Evolutionary conservation across 345 rosid species (phyloP).

Genomic region (Eucalyptus virginea): DNA sequence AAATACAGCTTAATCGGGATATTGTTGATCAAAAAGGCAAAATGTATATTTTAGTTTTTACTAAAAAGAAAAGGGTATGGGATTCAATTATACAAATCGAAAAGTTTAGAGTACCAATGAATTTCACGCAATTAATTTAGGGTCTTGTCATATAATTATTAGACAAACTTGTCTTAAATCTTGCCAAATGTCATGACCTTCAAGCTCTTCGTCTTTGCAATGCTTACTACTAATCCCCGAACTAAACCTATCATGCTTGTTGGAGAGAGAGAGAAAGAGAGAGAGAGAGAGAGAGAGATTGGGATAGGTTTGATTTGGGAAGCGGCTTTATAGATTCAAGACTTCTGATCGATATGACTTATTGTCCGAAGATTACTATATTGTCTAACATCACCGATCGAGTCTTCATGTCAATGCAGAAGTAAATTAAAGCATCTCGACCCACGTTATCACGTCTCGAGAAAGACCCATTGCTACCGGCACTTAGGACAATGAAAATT

Average conservation of each 20-base stretch:
- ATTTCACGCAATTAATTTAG: not conserved
- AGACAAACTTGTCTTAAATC: not conserved
- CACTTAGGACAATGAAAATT: not conserved
- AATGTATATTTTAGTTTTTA: not conserved
- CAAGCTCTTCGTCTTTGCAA: not conserved
- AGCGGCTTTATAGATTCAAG: accelerated
- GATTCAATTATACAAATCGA: not conserved
- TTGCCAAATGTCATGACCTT: not conserved
- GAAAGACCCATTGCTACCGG: accelerated
- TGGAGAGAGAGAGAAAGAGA: not conserved
- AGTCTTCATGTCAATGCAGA: accelerated
- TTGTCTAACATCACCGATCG: accelerated
- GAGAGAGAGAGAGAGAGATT: not conserved
- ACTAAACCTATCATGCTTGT: not conserved
- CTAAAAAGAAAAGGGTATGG: accelerated
- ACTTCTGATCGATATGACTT: accelerated
- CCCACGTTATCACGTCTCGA: not conserved
- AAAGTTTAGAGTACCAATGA: not conserved
- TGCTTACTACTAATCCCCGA: not conserved
- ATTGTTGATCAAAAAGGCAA: not conserved
- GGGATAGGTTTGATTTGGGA: not conserved
- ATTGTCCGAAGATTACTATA: accelerated
- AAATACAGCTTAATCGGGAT: accelerated
- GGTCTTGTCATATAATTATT: not conserved
- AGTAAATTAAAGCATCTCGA: not conserved